Base-by-base conservation (phyloP, 345 rosid species). In the Euphorbia peplus region DNA sequence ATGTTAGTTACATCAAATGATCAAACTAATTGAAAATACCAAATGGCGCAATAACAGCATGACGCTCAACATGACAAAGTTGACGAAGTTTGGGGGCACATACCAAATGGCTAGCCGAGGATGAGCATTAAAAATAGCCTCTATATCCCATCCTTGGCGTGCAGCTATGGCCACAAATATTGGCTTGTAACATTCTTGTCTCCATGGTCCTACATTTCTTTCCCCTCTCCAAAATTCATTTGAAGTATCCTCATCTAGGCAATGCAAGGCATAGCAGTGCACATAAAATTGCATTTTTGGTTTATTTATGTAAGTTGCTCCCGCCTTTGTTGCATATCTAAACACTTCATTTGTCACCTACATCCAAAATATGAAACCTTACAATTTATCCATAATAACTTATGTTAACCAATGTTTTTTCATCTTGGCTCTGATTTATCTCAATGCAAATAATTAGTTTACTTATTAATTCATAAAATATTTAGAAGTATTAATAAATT, bases 221-320 rank as follows among this genome's bases (percentile, higher is more conserved):
- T 95, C 98, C 8, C 99, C 96, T 58, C 87, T 77, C 76, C 99
- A 73, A 32, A 95, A 79, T 6, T 86, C 85, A 65, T 95, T 86
- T 1, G 99, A 95, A 0, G 86, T 87, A 3, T 87, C 92, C 87
- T 90, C 92, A 74, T 95, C 99, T 3, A 95, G 84, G 66, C 98
- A 91, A 62, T 95, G 99, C 14, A 95, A 80, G 2, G 99, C 98
- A 57, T 95, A 95, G 85, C 99, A 95, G 13, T 95, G 99, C 53
- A 95, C 99, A 68, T 95, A 95, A 74, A 91, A 97, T 70, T 98
- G 78, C 98, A 95, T 95, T 77, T 95, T 95, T 8, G 99, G 99
- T 85, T 95, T 95, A 91, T 95, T 95, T 35, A 95, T 95, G 80
- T 91, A 91, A 81, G 88, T 90, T 18, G 98, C 99, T 11, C 99